Evolutionary conservation across 495 filamentous ascomycete genomes (phyloP), one percentile per base, ranked within the genome.

Genomic region (Aspergillus panamensis): DNA sequence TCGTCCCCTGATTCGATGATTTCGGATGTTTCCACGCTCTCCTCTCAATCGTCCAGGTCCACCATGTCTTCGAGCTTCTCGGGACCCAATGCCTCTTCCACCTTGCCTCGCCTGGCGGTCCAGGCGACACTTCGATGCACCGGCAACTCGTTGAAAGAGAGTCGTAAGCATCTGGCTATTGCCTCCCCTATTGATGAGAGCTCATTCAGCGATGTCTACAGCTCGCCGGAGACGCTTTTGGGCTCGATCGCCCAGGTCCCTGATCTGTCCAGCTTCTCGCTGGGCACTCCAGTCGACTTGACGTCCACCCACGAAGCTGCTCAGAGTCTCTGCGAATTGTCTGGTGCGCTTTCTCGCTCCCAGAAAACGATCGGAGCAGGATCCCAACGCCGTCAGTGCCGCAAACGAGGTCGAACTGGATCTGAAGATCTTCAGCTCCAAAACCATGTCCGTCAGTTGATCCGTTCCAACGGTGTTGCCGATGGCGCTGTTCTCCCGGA

Each of bases 1-100:
- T 95, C 91, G 51, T 95, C 91, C 35, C 91, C 91, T 43, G 91
- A 96, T 63, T 95, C 91, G 55, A 92, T 94, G 90, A 76, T 95
- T 21, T 94, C 90, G 48, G 91, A 95, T 72, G 84, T 79, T 48
- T 92, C 88, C 39, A 77, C 80, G 60, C 21, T 77, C 49, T 78
- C 79, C 55, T 79, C 71, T 58, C 84, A 82, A 59, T 81, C 85
- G 56, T 90, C 87, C 62, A 80, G 86, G 55, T 89, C 87, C 62
- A 89, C 87, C 1, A 84, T 88, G 70, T 89, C 86, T 16, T 88
- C 85, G 61, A 85, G 77, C 67, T 85, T 87, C 44, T 89, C 85
- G 51, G 77, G 80, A 60, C 77, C 78, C 62, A 80, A 77, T 78
- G 87, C 85, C 81, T 82, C 85, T 63, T 72, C 69, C 25, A 25